These are phyloP conservation scores for Gracilaria gracilis DNA, from an alignment of 23 red algal species.

Conservation along the genomic window DNA sequence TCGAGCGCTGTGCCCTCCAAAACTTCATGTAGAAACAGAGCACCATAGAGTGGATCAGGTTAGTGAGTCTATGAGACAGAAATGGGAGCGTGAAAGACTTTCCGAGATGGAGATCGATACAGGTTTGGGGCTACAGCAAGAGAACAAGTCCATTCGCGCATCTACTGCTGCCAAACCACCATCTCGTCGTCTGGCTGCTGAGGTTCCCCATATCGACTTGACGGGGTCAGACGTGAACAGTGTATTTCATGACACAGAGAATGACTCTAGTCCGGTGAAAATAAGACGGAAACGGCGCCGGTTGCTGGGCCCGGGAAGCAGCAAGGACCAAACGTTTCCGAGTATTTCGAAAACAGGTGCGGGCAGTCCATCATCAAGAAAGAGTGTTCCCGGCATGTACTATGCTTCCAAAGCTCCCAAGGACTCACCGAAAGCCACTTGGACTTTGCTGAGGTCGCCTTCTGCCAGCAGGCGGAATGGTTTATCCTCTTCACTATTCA, in stretches of 20 bases:
- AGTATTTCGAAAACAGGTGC: background rate
- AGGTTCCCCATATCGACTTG: slow-evolving; percentile 1
- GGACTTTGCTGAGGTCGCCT: background rate
- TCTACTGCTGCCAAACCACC: background rate
- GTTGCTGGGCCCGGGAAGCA: background rate
- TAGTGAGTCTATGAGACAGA: background rate
- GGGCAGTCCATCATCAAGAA: background rate
- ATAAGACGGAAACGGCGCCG: slow-evolving; percentile 8
- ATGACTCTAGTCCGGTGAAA: background rate
- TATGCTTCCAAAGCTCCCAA: background rate
- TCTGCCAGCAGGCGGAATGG: background rate
- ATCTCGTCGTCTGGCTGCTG: background rate
- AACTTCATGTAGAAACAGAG: background rate
- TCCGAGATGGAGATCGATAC: background rate
- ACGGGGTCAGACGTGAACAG: background rate
- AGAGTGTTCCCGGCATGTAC: background rate
- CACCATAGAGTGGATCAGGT: background rate
- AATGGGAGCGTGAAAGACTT: background rate
- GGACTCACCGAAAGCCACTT: background rate
- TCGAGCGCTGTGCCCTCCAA: background rate
- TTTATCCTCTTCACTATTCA: background rate
- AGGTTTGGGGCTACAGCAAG: background rate
- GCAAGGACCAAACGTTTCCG: background rate
- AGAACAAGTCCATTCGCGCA: background rate
- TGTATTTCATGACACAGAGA: background rate